phyloP scores from a whole-genome alignment of 371 early-diverging fungal species.

The Syncephalastrum sp. region DNA sequence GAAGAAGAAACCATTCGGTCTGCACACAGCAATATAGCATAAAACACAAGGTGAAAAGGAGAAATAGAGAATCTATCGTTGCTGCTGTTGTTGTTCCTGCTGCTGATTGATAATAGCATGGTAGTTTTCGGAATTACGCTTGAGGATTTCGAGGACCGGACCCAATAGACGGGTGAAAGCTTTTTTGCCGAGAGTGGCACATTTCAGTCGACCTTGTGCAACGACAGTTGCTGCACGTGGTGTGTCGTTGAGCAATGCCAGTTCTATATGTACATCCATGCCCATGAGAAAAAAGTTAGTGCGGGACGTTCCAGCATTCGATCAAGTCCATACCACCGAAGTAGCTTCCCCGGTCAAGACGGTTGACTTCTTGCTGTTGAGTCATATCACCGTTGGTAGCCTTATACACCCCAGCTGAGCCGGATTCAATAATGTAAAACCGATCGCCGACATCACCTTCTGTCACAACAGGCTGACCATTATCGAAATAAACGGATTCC shows the following conservation, averaged over 20 bases:
- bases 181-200: constrained; percentile 84
- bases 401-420: constrained; percentile 59
- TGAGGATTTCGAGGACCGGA: constrained; percentile 84
- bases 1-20: too few relatives aligned
- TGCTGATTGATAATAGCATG: constrained; percentile 19
- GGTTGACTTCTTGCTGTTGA: constrained; percentile 71
- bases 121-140: constrained; percentile 82
- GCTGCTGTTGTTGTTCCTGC: neutral
- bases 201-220: constrained; percentile 84
- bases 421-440: constrained; percentile 81
- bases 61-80: too few relatives aligned
- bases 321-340: constrained; percentile 78
- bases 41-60: too few relatives aligned
- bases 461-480: constrained; percentile 62
- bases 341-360: constrained; percentile 84
- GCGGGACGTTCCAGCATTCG: neutral
- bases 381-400: constrained; percentile 52
- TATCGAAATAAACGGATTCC: constrained; percentile 67
- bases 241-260: constrained; percentile 84
- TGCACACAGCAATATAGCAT: too few relatives aligned
- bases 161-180: constrained; percentile 91
- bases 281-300: neutral
- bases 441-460: constrained; percentile 68
- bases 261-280: constrained; percentile 45
- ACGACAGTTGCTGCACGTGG: constrained; percentile 85